Evolutionary conservation across 352 stramenopile genomes (phyloP), one percentile per base, ranked within the genome.

Genomic region (Pythium grandisporangium): DNA sequence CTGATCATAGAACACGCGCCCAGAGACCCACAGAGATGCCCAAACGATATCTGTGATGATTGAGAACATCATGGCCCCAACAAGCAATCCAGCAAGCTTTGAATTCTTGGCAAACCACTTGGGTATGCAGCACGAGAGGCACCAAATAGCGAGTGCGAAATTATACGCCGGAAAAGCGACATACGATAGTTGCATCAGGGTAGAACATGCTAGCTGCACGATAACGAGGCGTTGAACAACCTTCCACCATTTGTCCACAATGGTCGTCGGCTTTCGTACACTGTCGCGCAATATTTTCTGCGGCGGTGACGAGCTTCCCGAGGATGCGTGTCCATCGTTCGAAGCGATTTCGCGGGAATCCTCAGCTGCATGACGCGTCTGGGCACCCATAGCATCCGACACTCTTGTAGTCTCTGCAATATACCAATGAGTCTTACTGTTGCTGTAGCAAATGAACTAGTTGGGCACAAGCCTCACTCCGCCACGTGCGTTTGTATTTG

Each of bases 121-220:
- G 12, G 69, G 65, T 4, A 66, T 70, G 45, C 63, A 83, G 35
- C 60, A 73, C 10, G 69, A 57, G 13, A 84, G 55, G 17, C 69
- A 72, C 77, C 77, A 90, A 26, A 88, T 48, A 21, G 70, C 77
- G 24, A 88, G 57, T 17, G 66, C 66, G 45, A 88, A 85, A 45
- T 91, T 88, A 51, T 91, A 90, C 5, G 70, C 65, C 2, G 77
- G 71, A 33, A 88, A 90, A 4, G 77, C 77, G 22, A 90, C 74
- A 49, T 90, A 90, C 29, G 77, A 83, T 10, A 88, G 55, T 52
- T 91, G 74, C 72, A 88, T 83, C 33, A 91, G 46, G 16, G 84
- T 40, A 20, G 66, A 68, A 25, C 61, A 80, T 13, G 49, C 51
- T 25, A 87, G 69, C 47, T 84, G 74, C 16, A 70, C 43, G 33